phyloP scores from a whole-genome alignment of 2,329 filamentous ascomycete genomes.

The Pseudogymnoascus sp. region DNA sequence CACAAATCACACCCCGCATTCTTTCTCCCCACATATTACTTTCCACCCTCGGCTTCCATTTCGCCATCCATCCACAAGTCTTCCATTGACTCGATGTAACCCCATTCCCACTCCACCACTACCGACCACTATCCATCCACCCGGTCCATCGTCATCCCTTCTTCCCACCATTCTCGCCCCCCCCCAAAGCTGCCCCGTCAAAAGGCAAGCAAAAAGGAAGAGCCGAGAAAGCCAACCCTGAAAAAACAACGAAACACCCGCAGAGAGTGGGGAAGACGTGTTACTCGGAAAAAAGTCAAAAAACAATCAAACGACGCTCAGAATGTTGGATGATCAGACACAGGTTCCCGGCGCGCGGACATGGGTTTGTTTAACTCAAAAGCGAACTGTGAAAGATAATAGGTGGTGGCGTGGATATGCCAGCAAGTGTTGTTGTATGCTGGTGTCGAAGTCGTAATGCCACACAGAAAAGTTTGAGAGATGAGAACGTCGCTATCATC shows the following conservation, averaged over 20 bases:
- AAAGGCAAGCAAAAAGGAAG: background rate
- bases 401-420: background rate
- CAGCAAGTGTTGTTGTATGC: background rate
- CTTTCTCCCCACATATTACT: background rate
- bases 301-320: background rate
- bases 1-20: background rate
- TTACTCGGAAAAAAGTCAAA: background rate
- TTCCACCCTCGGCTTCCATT: background rate
- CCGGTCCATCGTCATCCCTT: background rate
- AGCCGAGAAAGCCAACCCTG: background rate
- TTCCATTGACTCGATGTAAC: background rate
- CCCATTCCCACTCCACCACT: background rate
- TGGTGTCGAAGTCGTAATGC: background rate
- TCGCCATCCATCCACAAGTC: background rate
- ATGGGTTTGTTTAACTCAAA: background rate
- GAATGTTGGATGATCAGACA: slow-evolving; percentile 8
- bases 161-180: background rate
- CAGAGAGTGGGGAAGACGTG: background rate
- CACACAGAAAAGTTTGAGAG: background rate
- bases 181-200: background rate
- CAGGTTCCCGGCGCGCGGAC: background rate
- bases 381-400: background rate
- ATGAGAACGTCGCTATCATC: slow-evolving; percentile 5
- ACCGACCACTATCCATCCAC: background rate
- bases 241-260: background rate